These are phyloP conservation scores for Podaxis pistillaris DNA, from an alignment of 768 basidiomycete genomes.

Conservation along the genomic window DNA sequence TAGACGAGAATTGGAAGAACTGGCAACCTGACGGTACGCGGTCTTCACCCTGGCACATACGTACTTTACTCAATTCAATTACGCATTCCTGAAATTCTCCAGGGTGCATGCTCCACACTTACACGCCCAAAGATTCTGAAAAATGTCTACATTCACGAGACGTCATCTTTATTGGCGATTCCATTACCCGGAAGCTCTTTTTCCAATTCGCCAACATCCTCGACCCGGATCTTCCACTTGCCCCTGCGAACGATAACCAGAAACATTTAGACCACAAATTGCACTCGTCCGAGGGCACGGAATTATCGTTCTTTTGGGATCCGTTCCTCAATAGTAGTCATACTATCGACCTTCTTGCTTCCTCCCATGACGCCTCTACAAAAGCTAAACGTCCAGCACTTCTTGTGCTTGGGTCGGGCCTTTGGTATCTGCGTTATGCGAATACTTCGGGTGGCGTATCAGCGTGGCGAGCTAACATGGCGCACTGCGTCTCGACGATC, in stretches of 20 bases:
- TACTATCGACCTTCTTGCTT: constrained; percentile 42
- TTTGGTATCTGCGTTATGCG: constrained; percentile 87
- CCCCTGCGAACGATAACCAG: constrained; percentile 50
- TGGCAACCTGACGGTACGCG: constrained; percentile 88
- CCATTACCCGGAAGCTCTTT: constrained; percentile 75
- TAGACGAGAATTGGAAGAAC: constrained; percentile 60
- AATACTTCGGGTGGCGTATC: constrained; percentile 70
- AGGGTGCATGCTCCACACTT: constrained; percentile 82
- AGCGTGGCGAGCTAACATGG: constrained; percentile 76
- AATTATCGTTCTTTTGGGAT: constrained; percentile 76
- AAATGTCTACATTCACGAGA: constrained; percentile 57
- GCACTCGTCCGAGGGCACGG: constrained; percentile 41
- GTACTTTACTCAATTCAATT: neutral
- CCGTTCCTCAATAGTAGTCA: constrained; percentile 78
- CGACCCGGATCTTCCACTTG: constrained; percentile 54
- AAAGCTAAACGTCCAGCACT: constrained; percentile 44
- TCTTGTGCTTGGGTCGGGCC: constrained; percentile 79
- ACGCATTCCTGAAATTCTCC: neutral
- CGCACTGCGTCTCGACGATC: constrained; percentile 56
- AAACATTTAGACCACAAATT: constrained; percentile 71
- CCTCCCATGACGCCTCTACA: neutral
- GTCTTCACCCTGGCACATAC: neutral
- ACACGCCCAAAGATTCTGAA: constrained; percentile 51
- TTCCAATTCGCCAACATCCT: constrained; percentile 66
- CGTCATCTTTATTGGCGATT: constrained; percentile 83